A percentile compares a stretch with the other conserved stretches of the same genome.
Conservation (phyloP, 306 rosid species). For the Pyrus betulifolia region DNA sequence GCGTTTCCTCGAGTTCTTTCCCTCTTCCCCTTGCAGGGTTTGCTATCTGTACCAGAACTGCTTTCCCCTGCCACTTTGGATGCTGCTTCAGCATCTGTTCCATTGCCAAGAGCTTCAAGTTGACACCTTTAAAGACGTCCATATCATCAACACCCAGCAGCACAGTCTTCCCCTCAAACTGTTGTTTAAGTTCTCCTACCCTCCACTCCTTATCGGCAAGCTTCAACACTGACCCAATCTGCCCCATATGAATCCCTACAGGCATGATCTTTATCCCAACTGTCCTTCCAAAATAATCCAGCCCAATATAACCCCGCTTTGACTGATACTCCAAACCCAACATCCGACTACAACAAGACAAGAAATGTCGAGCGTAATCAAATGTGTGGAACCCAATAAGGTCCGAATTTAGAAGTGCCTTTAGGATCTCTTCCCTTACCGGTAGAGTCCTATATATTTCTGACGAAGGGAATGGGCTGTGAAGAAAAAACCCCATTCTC, state of each 20-base stretch:
- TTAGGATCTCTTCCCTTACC: slow-evolving; percentile 59
- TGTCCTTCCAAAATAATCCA: slow-evolving; percentile 63
- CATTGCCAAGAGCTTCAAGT: slow-evolving; percentile 56
- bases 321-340: slow-evolving; percentile 63
- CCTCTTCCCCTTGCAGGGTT: slow-evolving; percentile 62
- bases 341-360: slow-evolving; percentile 69
- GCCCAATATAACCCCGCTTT: slow-evolving; percentile 62
- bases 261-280: slow-evolving; percentile 64
- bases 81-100: slow-evolving; percentile 55
- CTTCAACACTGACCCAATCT: slow-evolving; percentile 43
- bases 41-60: slow-evolving; percentile 48
- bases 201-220: slow-evolving; percentile 55
- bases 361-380: slow-evolving; percentile 68
- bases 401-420: slow-evolving; percentile 59
- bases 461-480: slow-evolving; percentile 60
- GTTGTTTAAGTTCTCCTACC: slow-evolving; percentile 37
- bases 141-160: slow-evolving; percentile 58
- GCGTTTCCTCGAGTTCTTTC: slow-evolving; percentile 53
- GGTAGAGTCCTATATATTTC: slow-evolving; percentile 67
- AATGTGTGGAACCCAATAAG: slow-evolving; percentile 66
- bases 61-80: slow-evolving; percentile 46
- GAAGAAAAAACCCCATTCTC: slow-evolving; percentile 64
- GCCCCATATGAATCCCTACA: slow-evolving; percentile 69
- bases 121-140: slow-evolving; percentile 58
- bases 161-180: slow-evolving; percentile 43